Evolutionary conservation across 108 stramenopile genomes (phyloP), one percentile per base, ranked within the genome.

Genomic region (Chaetoceros tenuissimus): DNA sequence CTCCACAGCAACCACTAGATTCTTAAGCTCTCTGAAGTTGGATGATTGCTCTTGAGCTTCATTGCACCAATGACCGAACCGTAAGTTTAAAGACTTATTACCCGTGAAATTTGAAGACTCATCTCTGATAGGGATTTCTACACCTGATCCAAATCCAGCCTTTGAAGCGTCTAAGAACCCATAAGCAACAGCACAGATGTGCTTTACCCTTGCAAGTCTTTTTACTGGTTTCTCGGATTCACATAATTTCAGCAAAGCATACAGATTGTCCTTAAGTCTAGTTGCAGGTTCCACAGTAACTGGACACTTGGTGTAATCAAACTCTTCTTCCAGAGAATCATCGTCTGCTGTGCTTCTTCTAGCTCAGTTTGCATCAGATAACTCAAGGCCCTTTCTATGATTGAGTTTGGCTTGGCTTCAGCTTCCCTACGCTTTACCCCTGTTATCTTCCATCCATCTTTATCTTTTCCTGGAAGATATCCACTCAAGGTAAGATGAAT

Each of bases 141-240:
- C 18, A 18, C 26, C 30, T 16, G 55, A 20, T 25, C 78, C 73
- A 46, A 72, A 69, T 0, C 68, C 68, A 16, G 48, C 57, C 0
- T 63, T 68, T 18, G 71, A 75, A 0, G 79, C 79, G 52, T 80
- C 71, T 0, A 53, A 74, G 60, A 80, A 80, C 24, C 74, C 68
- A 49, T 72, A 68, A 2, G 46, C 22, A 0, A 65, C 71, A 13
- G 29, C 31, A 34, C 8, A 20, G 22, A n/a, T 56, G 23, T 2
- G 51, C 34, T 2, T 55, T n/a, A n/a, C n/a, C n/a, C n/a, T n/a
- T n/a, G n/a, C n/a, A n/a, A n/a, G n/a, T n/a, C 31, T 16, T 20
- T 46, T 16, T 21, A 31, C 62, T 1, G 77, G 69, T 3, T 28
- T 13, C 21, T 51, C 28, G 3, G 43, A 44, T 17, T 20, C 2